These are phyloP conservation scores for Dactylonectria macrodidyma DNA, from an alignment of 2,329 filamentous ascomycete species.

Conservation along the genomic window DNA sequence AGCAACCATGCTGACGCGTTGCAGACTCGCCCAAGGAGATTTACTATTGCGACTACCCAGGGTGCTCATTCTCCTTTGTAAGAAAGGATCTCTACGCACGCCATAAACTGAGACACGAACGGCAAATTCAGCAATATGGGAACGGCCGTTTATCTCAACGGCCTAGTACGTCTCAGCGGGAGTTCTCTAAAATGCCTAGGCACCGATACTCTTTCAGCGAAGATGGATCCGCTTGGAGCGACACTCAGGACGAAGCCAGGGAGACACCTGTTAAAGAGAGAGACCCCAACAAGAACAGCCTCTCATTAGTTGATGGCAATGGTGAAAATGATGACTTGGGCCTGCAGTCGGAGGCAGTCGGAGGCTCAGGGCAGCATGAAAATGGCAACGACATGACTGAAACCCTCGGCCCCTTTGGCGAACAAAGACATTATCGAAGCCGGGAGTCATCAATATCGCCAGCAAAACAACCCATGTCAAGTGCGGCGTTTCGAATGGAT, in stretches of 20 bases:
- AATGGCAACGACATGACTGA: conserved; percentile 33
- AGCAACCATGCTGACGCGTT: conserved; percentile 31
- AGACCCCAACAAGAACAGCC: conserved; percentile 17
- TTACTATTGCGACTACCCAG: conserved; percentile 49
- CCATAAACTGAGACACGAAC: conserved; percentile 47
- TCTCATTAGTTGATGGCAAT: conserved; percentile 30
- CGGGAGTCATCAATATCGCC: conserved; percentile 43
- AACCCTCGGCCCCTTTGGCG: conserved; percentile 35
- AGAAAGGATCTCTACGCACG: conserved; percentile 49
- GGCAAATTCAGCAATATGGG: conserved; percentile 46
- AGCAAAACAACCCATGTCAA: conserved; percentile 38
- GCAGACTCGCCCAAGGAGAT: conserved; percentile 50
- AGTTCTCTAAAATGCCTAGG: conserved; percentile 42
- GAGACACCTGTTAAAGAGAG: conserved; percentile 39
- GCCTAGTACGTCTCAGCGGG: conserved; percentile 40
- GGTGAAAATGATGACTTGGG: conserved; percentile 21
- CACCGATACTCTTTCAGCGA: conserved; percentile 47
- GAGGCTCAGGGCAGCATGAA: conserved; percentile 32
- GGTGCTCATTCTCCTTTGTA: conserved; percentile 49
- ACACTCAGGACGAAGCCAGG: conserved; percentile 46
- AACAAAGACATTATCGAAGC: conserved; percentile 39
- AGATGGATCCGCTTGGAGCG: conserved; percentile 48
- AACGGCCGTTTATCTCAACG: conserved; percentile 46
- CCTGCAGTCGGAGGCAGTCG: conserved; percentile 17
- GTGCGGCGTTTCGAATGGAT: conserved; percentile 38